Evolutionary conservation across 129 eudicot species (phyloP).

Genomic region (Chrysanthemum seticuspe): DNA sequence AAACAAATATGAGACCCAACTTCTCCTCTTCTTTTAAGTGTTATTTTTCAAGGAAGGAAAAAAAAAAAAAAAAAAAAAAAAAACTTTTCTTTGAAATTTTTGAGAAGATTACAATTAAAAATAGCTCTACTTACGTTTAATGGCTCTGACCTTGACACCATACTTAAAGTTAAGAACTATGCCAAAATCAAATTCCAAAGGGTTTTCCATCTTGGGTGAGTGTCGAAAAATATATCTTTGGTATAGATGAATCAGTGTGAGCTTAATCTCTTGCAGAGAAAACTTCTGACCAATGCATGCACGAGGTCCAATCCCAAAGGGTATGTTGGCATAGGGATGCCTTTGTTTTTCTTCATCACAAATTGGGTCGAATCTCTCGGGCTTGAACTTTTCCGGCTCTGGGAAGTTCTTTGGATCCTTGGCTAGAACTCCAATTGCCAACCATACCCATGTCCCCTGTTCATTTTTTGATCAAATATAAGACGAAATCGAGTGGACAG

Average conservation of each 20-base stretch:
- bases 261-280: conserved; percentile 79
- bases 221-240: conserved; percentile 67
- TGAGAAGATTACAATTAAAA: no score
- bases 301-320: conserved; percentile 95
- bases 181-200: conserved; percentile 76
- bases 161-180: conserved; percentile 77
- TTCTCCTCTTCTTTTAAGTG: no score
- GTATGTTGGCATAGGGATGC: conserved; percentile 94
- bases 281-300: conserved; percentile 93
- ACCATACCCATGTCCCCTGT: conserved; percentile 99
- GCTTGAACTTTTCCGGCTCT: conserved; percentile 85
- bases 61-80: no score
- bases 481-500: background rate
- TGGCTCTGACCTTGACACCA: conserved; percentile 88
- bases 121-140: conserved; percentile 38
- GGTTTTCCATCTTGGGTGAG: conserved; percentile 85
- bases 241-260: conserved; percentile 77
- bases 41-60: no score
- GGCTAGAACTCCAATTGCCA: conserved; percentile 90
- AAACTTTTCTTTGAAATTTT: no score
- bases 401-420: conserved; percentile 93
- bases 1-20: no score
- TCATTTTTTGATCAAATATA: background rate
- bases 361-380: conserved; percentile 78
- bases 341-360: conserved; percentile 77